These are phyloP conservation scores for Oldenlandia corymbosa DNA, from an alignment of 257 asterid genomes.

Conservation along the genomic window DNA sequence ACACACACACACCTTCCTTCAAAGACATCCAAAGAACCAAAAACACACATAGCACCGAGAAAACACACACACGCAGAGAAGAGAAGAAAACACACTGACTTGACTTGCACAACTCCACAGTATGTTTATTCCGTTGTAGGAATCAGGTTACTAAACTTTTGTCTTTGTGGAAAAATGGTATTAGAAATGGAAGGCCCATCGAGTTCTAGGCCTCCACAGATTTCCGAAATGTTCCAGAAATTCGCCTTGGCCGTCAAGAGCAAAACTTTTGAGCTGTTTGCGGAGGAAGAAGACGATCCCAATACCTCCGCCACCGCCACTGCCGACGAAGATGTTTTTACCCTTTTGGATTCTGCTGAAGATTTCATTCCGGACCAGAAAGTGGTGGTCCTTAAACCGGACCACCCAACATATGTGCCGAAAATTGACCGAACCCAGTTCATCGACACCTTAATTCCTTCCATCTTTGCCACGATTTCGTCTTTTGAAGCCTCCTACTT, in stretches of 20 bases:
- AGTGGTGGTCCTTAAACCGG: slow-evolving; percentile 86
- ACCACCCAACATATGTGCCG: slow-evolving; percentile 36
- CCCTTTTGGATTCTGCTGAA: slow-evolving; percentile 78
- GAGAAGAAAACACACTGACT: too few species aligned
- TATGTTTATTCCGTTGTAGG: not conserved
- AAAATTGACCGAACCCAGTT: slow-evolving; percentile 25
- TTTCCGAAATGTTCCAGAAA: slow-evolving; percentile 88
- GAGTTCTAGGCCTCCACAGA: slow-evolving; percentile 54
- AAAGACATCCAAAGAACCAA: slow-evolving; percentile 56
- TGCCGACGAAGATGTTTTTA: slow-evolving; percentile 39
- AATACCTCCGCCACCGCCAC: slow-evolving; percentile 23
- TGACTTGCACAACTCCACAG: not conserved
- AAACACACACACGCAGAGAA: not conserved
- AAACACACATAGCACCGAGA: not conserved
- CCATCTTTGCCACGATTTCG: slow-evolving; percentile 66
- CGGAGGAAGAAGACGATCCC: slow-evolving; percentile 32
- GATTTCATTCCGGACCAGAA: slow-evolving; percentile 83
- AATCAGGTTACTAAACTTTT: not conserved
- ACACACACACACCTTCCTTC: slow-evolving; percentile 71
- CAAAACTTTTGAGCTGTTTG: slow-evolving; percentile 88
- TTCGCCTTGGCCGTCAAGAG: slow-evolving; percentile 79
- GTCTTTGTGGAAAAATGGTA: slow-evolving; percentile 36
- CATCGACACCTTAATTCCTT: slow-evolving; percentile 42
- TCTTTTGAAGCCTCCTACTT: slow-evolving; percentile 86
- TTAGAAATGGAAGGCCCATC: slow-evolving; percentile 53